Conservation (phyloP, 768 basidiomycete genomes). For the Sporobolomyces roseus region DNA sequence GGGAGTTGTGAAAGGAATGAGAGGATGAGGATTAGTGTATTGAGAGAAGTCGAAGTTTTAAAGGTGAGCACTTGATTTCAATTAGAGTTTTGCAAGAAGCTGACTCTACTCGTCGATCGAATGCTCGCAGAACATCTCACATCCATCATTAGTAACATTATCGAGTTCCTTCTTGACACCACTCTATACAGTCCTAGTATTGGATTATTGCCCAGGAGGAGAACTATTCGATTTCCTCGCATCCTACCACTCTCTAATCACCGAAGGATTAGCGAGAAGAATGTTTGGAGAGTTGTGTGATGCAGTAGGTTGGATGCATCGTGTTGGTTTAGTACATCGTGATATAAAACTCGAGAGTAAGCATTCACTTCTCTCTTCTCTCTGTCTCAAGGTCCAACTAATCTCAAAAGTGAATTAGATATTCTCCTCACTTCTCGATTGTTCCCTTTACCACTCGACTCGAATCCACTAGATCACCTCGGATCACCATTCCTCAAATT, state of each 20-base stretch:
- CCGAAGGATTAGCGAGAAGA: conserved; percentile 56
- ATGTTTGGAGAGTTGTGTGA: conserved; percentile 72
- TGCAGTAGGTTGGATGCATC: conserved; percentile 83
- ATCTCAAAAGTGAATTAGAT: no score
- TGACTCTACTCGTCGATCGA: no score
- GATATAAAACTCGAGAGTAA: conserved; percentile 74
- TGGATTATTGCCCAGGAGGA: conserved; percentile 72
- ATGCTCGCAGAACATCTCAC: conserved; percentile 62
- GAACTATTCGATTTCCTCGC: conserved; percentile 63
- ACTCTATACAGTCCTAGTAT: conserved; percentile 70
- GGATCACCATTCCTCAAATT: conserved; percentile 68
- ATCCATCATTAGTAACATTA: conserved; percentile 72
- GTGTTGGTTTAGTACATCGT: conserved; percentile 76
- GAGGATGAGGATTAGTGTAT: conserved; percentile 69
- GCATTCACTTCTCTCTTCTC: conserved; percentile 37
- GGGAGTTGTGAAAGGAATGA: conserved; percentile 58
- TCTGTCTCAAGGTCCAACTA: not conserved
- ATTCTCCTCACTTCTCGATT: conserved; percentile 66
- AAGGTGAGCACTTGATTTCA: no score
- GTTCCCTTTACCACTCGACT: conserved; percentile 46
- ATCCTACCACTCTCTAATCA: conserved; percentile 36
- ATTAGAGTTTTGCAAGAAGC: no score
- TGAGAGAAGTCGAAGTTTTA: conserved; percentile 79
- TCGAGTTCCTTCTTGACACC: conserved; percentile 67
- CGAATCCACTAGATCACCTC: conserved; percentile 48